Conservation (phyloP, 2,329 filamentous ascomycete genomes). For the Pseudogymnoascus sp. region DNA sequence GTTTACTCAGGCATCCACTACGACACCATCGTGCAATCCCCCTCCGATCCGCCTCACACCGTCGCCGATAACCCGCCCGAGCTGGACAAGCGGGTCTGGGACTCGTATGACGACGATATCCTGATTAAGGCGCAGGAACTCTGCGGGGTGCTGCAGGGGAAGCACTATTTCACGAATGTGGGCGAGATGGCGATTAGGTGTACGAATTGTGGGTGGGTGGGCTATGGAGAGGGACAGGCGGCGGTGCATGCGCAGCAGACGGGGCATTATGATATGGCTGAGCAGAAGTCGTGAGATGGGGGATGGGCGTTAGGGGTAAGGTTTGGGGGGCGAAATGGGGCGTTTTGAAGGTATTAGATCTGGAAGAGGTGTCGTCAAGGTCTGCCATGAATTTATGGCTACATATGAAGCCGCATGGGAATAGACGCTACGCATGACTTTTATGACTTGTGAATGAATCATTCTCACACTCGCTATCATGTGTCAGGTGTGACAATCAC, state of each 20-base stretch:
- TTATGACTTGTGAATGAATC: neutral
- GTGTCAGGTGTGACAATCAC: neutral
- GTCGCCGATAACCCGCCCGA: conserved; percentile 58
- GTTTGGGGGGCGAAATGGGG: neutral
- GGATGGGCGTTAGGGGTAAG: neutral
- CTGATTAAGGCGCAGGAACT: conserved; percentile 61
- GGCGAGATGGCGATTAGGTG: conserved; percentile 72
- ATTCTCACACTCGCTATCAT: too few species aligned
- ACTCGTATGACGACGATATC: conserved; percentile 52
- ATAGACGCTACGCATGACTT: neutral
- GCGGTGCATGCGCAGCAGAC: conserved; percentile 54
- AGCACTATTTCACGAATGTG: conserved; percentile 85
- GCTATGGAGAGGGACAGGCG: conserved; percentile 58
- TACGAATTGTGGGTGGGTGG: conserved; percentile 62
- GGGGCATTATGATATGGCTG: conserved; percentile 52
- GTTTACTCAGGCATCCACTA: conserved; percentile 93
- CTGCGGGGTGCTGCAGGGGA: conserved; percentile 58
- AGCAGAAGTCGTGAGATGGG: conserved; percentile 20
- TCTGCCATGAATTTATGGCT: neutral
- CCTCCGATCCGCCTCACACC: conserved; percentile 48
- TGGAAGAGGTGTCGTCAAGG: neutral
- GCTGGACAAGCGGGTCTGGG: conserved; percentile 60
- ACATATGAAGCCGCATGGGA: neutral
- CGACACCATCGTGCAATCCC: conserved; percentile 75
- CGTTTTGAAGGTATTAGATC: neutral